Evolutionary conservation across 768 basidiomycete genomes (phyloP).

Genomic region (Phylloporus sp.): DNA sequence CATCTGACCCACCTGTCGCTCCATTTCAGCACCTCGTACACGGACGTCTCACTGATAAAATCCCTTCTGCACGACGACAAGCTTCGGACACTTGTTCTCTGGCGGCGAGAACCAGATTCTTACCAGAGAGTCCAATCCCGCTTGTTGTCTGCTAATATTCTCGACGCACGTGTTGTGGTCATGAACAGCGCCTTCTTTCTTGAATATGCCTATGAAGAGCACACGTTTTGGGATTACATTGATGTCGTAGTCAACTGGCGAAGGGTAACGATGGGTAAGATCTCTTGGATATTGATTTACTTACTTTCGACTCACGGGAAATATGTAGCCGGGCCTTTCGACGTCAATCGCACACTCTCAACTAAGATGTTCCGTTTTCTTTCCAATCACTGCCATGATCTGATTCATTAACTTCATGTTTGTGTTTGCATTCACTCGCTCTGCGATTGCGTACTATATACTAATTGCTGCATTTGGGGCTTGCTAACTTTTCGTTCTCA

Average conservation of each 20-base stretch:
- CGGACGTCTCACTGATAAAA: background rate
- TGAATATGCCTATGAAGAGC: background rate
- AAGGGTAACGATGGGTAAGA: background rate
- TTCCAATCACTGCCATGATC: background rate
- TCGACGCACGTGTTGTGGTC: background rate
- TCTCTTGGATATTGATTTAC: background rate
- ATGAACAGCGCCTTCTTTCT: background rate
- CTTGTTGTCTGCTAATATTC: background rate
- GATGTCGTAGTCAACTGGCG: background rate
- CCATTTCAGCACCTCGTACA: background rate
- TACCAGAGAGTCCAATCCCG: background rate
- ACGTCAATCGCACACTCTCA: background rate
- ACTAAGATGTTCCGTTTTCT: background rate
- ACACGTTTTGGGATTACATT: background rate
- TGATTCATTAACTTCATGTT: background rate
- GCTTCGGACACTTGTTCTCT: background rate
- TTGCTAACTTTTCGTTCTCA: too few species aligned
- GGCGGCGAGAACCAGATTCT: background rate
- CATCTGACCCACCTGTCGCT: background rate
- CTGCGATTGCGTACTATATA: too few species aligned
- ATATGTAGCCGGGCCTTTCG: background rate
- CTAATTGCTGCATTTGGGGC: too few species aligned
- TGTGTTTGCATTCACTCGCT: too few species aligned
- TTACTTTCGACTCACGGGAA: background rate
- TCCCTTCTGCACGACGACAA: background rate